phyloP scores from a whole-genome alignment of 1,284 basidiomycete genomes.

The Stygiomarasmius scandens region DNA sequence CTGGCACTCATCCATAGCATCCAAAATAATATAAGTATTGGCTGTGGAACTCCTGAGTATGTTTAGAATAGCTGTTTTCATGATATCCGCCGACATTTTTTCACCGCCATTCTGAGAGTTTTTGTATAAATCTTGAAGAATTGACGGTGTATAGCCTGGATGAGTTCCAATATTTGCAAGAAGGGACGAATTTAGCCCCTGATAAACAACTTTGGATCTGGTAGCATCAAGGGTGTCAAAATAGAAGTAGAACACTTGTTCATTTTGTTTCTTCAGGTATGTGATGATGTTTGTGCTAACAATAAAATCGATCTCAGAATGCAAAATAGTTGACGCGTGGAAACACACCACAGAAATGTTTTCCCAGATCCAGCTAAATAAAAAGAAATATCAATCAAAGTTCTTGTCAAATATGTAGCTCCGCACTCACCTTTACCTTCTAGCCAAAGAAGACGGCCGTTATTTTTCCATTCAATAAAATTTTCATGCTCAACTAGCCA shows the following conservation, averaged over 20 bases:
- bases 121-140: not conserved
- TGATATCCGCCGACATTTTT: not conserved
- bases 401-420: no score
- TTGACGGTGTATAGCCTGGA: not conserved
- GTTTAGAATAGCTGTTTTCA: not conserved
- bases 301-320: no score
- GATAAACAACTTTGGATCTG: not conserved
- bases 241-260: not conserved
- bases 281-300: not conserved
- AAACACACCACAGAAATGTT: no score
- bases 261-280: not conserved
- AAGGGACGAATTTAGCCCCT: not conserved
- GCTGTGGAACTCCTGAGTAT: not conserved
- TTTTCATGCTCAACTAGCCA: no score
- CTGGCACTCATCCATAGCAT: not conserved
- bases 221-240: not conserved
- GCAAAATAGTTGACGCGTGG: no score
- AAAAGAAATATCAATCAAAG: no score
- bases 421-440: no score
- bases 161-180: not conserved
- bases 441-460: no score
- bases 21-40: not conserved
- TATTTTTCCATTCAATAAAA: no score
- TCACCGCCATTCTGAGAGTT: not conserved
- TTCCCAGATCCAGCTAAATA: no score